Base-by-base conservation (phyloP, 2,329 filamentous ascomycete species). In the Sphaerulina vaccinii region DNA sequence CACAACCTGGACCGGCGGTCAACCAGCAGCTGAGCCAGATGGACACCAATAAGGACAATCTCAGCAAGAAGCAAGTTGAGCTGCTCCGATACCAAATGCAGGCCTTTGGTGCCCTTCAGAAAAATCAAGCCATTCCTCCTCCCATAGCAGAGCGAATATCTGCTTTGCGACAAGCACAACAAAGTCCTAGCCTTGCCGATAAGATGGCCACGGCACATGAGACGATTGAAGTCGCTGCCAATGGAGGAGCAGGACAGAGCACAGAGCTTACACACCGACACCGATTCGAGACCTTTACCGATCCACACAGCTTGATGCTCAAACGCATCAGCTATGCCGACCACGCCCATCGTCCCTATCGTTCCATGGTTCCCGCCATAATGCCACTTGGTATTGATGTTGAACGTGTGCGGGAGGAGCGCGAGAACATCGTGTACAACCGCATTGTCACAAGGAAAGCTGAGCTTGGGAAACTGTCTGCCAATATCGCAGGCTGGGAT, bases 381-480 rank as follows among this genome's bases (percentile, higher is more conserved):
- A 90, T 96, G 73, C 91, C 93, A 5, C 82, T 87, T 5, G 92
- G 93, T 7, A 81, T 97, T 44, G 90, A 99, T 66, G 81, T 92
- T 39, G 90, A 95, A 59, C 86, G 90, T 56, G 70, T 95, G 52
- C 84, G 89, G 45, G 88, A 92, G 59, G 90, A 96, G 67, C 84
- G 90, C 38, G 93, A 97, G 68, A 84, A 87, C 52, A 85, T 93
- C 41, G 77, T 96, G 18, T 95, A 93, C 73, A 97, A 95, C 70
- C 85, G 90, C 48, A 90, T 99, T 75, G 85, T 84, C 57, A 84
- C 91, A 40, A 83, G 93, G 39, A 92, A 92, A 67, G 78, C 84
- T 8, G 90, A 97, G 68, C 76, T 99, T 21, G 91, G 90, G 67
- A 82, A 85, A 23, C 75, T 96, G 15, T 88, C 90, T 13, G 90